Conservation (phyloP, 2,329 filamentous ascomycete species). For the Cladosporium cucumerinum region DNA sequence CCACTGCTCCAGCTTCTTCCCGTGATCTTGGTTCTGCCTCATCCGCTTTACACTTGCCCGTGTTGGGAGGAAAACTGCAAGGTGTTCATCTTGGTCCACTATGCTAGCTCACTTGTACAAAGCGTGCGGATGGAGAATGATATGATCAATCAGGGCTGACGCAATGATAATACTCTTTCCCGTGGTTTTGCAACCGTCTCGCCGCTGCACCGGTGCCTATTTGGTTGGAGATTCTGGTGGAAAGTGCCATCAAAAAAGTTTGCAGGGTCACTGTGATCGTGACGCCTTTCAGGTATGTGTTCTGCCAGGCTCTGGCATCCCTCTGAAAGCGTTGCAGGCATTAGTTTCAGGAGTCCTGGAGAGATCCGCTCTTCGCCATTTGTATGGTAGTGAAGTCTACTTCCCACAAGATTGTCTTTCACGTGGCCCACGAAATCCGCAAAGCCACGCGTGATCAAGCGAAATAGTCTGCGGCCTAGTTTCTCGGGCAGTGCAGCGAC, state of each 20-base stretch:
- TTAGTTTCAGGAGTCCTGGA: neutral
- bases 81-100: too few relatives aligned
- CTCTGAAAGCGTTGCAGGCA: neutral
- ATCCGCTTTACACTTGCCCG: too few relatives aligned
- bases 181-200: neutral
- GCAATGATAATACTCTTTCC: too few relatives aligned
- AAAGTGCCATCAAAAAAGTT: neutral
- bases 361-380: neutral
- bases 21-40: too few relatives aligned
- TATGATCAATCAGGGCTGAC: too few relatives aligned
- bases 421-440: neutral
- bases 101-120: too few relatives aligned
- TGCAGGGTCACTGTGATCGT: neutral
- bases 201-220: neutral
- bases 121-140: too few relatives aligned
- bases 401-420: too few relatives aligned
- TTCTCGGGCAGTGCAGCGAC: neutral
- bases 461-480: neutral
- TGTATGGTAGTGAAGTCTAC: neutral
- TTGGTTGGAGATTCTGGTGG: neutral
- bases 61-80: too few relatives aligned
- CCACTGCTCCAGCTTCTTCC: too few relatives aligned
- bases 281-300: neutral
- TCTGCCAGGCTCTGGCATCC: neutral
- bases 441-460: neutral